Conservation (phyloP, 225 moss, liverwort and hornwort species). For the Pleurozium schreberi region DNA sequence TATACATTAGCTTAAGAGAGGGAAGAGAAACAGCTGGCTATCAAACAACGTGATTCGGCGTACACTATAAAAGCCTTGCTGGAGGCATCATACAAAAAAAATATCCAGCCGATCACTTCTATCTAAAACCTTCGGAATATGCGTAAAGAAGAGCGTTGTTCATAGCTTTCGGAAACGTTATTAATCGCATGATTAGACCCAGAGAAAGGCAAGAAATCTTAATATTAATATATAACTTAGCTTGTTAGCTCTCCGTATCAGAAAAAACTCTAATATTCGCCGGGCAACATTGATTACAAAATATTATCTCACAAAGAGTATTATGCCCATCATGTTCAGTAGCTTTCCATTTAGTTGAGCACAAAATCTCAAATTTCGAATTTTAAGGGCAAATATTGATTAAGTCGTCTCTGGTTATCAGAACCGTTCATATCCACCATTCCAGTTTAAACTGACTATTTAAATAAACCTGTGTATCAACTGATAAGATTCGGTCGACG, state of each 20-base stretch:
- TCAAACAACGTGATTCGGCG: neutral
- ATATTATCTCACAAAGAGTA: neutral
- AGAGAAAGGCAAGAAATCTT: neutral
- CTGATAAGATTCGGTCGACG: neutral
- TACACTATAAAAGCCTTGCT: neutral
- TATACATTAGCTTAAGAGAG: neutral
- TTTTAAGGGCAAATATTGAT: neutral
- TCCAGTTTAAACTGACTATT: neutral
- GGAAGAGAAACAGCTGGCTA: neutral
- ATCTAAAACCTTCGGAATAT: neutral
- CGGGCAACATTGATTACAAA: neutral
- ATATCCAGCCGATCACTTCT: neutral
- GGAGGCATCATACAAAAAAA: too few species aligned
- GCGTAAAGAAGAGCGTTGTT: too few species aligned
- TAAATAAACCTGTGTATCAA: neutral
- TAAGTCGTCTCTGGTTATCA: neutral
- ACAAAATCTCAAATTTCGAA: neutral
- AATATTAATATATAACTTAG: neutral
- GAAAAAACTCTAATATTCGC: neutral
- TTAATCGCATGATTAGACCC: neutral
- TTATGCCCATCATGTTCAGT: neutral
- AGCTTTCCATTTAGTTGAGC: neutral
- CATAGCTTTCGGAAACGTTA: neutral
- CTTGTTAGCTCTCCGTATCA: too few species aligned
- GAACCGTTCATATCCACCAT: neutral